Evolutionary conservation across 257 asterid genomes (phyloP), one percentile per base, ranked within the genome.

Genomic region (Solanum chaucha): DNA sequence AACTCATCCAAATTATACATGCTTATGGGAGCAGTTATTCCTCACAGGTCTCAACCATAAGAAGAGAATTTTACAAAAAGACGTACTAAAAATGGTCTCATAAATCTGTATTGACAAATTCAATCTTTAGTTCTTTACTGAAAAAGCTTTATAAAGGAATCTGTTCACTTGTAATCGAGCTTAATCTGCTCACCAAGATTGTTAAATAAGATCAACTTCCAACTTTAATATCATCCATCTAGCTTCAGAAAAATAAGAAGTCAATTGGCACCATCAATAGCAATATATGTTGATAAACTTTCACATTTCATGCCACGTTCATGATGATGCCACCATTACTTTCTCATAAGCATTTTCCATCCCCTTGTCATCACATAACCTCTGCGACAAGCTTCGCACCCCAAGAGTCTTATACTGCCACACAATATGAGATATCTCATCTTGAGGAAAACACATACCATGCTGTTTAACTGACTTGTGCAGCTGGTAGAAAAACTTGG

Each of bases 391-490:
- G 58, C 94, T 94, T 80, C 87, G 91, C 72, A 90, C 82, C 58
- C 99, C 98, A 86, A 91, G 94, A 70, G 93, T 88, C 89, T 95
- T 97, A 91, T 86, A 95, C 87, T 94, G 93, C 98, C 98, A 97
- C 41, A 97, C 95, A 85, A 94, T 93, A 91, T 90, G 92, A 75
- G 98, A 92, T 35, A 95, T 83, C 91, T 91, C 95, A 88, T 97
- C 98, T 86, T 97, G 98, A 58, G 99, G 98, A 90, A 91, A 87
- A 84, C 91, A 71, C 15, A 95, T 75, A 75, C 95, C 96, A 81
- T 93, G 90, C 26, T 77, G 90, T 86, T 93, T 94, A 67, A 97
- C 93, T 12, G 94, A 86, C 91, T 92, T 97, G 48, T 86, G 94
- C 88, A 97, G 90, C 83, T 95, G 96, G 88, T 92, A 94, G 86